A percentile compares a stretch with the other conserved stretches of the same genome.
Conservation (phyloP, 2,329 filamentous ascomycete genomes). For the Magnaporthiopsis rhizophila region DNA sequence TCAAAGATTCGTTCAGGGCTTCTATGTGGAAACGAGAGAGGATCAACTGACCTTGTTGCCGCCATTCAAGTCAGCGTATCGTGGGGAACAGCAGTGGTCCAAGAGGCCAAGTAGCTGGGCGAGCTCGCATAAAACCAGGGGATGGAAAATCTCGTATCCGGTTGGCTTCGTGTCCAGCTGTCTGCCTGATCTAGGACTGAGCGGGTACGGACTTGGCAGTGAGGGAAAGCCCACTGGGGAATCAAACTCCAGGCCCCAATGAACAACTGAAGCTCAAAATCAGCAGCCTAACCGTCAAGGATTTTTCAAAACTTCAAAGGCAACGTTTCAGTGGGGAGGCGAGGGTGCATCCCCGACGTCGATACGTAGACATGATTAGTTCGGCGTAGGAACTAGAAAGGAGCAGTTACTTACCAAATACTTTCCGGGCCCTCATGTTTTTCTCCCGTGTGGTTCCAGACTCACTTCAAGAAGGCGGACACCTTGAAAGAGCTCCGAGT, state of each 20-base stretch:
- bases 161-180: not conserved
- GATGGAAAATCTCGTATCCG: not conserved
- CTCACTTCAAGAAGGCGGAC: not conserved
- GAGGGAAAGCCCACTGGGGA: not conserved
- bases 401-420: not conserved
- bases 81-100: not conserved
- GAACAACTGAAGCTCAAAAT: not conserved
- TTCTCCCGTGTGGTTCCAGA: too few species aligned
- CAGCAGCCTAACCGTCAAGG: not conserved
- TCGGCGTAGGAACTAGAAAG: too few species aligned
- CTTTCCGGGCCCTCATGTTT: not conserved
- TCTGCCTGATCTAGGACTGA: not conserved
- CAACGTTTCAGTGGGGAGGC: not conserved
- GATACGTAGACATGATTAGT: not conserved
- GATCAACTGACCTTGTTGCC: too few species aligned
- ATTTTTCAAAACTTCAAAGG: not conserved
- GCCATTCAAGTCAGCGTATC: not conserved
- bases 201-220: not conserved
- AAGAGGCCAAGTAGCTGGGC: not conserved
- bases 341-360: not conserved
- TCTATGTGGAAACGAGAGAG: too few species aligned
- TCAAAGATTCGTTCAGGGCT: too few species aligned
- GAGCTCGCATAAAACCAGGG: too few species aligned
- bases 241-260: not conserved
- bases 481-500: not conserved